Evolutionary conservation across 164 flowering plant species (phyloP), one percentile per base, ranked within the genome.

Genomic region (Houttuynia cordata): DNA sequence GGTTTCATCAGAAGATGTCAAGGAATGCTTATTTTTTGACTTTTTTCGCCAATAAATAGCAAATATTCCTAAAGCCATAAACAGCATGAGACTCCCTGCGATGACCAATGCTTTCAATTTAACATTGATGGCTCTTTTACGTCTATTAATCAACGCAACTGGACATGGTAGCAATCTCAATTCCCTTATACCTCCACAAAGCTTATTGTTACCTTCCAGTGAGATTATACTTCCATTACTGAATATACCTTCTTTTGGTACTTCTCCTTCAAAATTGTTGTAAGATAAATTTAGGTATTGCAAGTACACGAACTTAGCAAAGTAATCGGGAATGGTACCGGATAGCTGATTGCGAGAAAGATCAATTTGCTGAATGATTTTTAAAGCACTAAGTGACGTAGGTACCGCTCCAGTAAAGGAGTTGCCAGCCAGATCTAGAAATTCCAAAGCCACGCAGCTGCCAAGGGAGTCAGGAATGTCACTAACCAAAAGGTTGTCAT

Each of bases 201-300:
- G 73, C 53, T 60, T 49, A 0, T 8, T 34, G 53, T 81, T 81
- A 58, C 78, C 78, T 0, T 23, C 1, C 1, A 79, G 8, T 17
- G 69, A 66, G 13, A 73, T 8, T 10, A 62, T 74, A 57, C 66
- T 75, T 17, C 37, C 20, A 67, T 75, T 75, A 18, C 12, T n/a
- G 40, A 77, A 79, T 7, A 70, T 49, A 13, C 85, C 83, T 23
- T 58, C 45, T 2, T n/a, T 61, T 51, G 85, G 83, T 19, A 81
- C 75, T 50, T 70, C 73, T 7, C 81, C 81, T 15, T 77, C 75
- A 12, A 81, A 30, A 21, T 69, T 34, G 49, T 81, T 81, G 65
- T 50, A 73, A 17, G 85, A 79, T 1, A 81, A 47, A 61, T 79
- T 68, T 7, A 78, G 53, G 13, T 51, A 18, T n/a, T 40, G n/a